Base-by-base conservation (phyloP, 2,329 filamentous ascomycete genomes). In the Fusarium solani-melongenae region DNA sequence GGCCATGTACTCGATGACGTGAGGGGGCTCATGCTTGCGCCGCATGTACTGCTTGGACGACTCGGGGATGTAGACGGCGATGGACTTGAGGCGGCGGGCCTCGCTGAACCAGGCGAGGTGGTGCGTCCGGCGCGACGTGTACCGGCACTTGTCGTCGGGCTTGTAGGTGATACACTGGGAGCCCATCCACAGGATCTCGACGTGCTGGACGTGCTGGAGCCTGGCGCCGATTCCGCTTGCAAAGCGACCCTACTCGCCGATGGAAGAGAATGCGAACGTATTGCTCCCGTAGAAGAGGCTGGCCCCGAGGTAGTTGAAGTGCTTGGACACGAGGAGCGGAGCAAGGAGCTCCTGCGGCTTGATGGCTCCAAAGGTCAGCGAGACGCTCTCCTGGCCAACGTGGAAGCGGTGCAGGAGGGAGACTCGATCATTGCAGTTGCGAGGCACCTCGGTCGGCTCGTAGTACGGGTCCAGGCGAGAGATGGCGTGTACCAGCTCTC, bases 211-310 rank as follows among this genome's bases (percentile, higher is more conserved):
- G 0, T 86, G 79, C n/a, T 85, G 81, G 1, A 84, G 66, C 0
- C 84, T 82, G 5, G 79, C 73, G 1, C 82, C 81, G 24, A 87
- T 87, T 0, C 85, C 83, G 1, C 72, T 74, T 62, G 81, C 82
- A 71, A 89, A 89, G 49, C 85, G 82, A 61, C 83, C 83, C 74
- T 86, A 84, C 75, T 89, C 87, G 53, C 87, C 87, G 0, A 89
- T 77, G n/a, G 84, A 86, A n/a, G 85, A 87, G 72, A 89, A 88
- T 0, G 83, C 84, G 67, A 88, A 88, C 0, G 79, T 85, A 71
- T 89, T 89, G 2, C 79, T 67, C 9, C 86, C 85, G 63, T 88
- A 88, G 68, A 88, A 88, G 3, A 84, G 69, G 66, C 85, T 83
- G 3, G 78, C 73, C 0, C 83, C 85, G 2, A 86, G 72, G 31